Conservation (phyloP, 2,329 filamentous ascomycete genomes). For the Oidium heveae region DNA sequence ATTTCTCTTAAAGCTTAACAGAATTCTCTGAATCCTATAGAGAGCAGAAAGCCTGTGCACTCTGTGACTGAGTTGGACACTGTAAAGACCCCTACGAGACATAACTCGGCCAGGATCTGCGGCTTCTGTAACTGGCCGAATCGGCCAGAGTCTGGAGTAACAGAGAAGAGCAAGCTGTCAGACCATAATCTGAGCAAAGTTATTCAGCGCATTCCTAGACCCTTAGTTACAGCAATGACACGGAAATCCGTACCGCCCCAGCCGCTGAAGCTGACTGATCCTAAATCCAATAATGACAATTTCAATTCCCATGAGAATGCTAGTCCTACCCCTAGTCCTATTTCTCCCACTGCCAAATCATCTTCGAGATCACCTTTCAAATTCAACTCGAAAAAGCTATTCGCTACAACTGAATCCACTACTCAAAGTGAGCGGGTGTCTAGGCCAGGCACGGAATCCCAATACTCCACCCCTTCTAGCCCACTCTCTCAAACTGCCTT, state of each 20-base stretch:
- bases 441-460: constrained; percentile 3
- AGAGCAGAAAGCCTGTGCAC: too few species aligned
- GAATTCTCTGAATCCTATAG: too few species aligned
- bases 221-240: constrained; percentile 5
- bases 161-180: neutral
- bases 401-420: constrained; percentile 4
- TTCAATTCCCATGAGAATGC: constrained; percentile 3
- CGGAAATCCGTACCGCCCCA: constrained; percentile 10
- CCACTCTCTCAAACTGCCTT: constrained; percentile 6
- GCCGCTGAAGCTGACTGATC: constrained; percentile 11
- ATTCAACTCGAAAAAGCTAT: constrained; percentile 10
- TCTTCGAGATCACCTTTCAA: constrained; percentile 12
- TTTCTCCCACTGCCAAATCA: constrained; percentile 10
- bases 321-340: neutral
- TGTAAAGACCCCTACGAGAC: neutral
- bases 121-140: neutral
- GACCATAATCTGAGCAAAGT: neutral
- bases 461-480: constrained; percentile 4
- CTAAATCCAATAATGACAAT: constrained; percentile 3
- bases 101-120: neutral
- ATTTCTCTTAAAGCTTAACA: too few species aligned
- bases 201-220: neutral
- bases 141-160: neutral
- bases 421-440: neutral
- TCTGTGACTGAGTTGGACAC: too few species aligned